Evolutionary conservation across 2,329 filamentous ascomycete genomes (phyloP).

Genomic region (Aureobasidium sp.): DNA sequence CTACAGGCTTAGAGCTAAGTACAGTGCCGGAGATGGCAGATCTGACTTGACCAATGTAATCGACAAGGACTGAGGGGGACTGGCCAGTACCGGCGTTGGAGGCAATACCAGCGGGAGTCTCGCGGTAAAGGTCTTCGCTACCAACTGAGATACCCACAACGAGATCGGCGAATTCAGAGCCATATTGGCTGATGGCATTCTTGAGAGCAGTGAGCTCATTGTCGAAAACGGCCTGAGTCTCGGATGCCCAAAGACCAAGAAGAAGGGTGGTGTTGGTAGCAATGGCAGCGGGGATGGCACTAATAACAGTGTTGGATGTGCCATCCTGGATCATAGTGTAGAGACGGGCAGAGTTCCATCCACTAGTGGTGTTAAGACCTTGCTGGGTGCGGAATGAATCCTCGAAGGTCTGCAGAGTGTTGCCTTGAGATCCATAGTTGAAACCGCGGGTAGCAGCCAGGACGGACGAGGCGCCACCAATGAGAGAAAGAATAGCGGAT

Average conservation of each 20-base stretch:
- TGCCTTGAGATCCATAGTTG: slow-evolving; percentile 61
- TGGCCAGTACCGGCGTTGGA: slow-evolving; percentile 54
- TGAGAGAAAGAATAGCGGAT: slow-evolving; percentile 18
- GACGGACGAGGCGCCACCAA: slow-evolving; percentile 33
- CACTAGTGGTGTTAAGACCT: slow-evolving; percentile 53
- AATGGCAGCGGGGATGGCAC: slow-evolving; percentile 72
- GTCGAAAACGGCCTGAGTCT: slow-evolving; percentile 50
- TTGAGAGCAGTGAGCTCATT: slow-evolving; percentile 69
- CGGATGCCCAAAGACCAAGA: slow-evolving; percentile 77
- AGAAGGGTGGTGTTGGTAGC: slow-evolving; percentile 69
- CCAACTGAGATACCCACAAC: slow-evolving; percentile 81
- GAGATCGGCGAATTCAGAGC: slow-evolving; percentile 52
- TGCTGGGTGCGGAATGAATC: slow-evolving; percentile 59
- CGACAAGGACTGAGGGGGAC: slow-evolving; percentile 52
- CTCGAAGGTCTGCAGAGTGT: slow-evolving; percentile 56
- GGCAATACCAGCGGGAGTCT: slow-evolving; percentile 44
- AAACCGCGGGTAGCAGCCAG: slow-evolving; percentile 49
- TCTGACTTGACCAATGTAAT: slow-evolving; percentile 64
- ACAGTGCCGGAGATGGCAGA: slow-evolving; percentile 54
- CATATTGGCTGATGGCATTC: slow-evolving; percentile 60
- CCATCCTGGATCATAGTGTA: slow-evolving; percentile 64
- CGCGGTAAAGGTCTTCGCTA: slow-evolving; percentile 59
- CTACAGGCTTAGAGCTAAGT: slow-evolving; percentile 49
- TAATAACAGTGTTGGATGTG: slow-evolving; percentile 55
- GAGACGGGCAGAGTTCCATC: slow-evolving; percentile 63